Percentiles rank a stretch among this genome's conserved stretches.
Conservation (phyloP, 805 yeast genomes). For the Saccharomycopsis guyanensis region DNA sequence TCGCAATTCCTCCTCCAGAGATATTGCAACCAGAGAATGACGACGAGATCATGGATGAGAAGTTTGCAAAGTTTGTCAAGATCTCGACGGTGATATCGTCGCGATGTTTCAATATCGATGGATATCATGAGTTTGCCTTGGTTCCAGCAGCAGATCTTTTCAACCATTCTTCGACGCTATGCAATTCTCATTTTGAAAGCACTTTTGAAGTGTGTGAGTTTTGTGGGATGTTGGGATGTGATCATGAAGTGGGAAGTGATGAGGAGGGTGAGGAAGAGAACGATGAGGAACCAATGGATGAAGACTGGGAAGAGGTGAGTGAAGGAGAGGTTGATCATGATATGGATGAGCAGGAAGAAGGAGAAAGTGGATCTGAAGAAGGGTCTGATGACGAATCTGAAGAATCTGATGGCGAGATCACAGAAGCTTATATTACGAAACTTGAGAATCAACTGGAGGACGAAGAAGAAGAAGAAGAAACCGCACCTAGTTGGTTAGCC, state of each 20-base stretch:
- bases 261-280: constrained; percentile 21
- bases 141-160: constrained; percentile 92
- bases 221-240: constrained; percentile 42
- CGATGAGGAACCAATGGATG: constrained; percentile 16
- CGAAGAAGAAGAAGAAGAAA: constrained; percentile 12
- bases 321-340: constrained; percentile 21
- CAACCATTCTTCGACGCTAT: constrained; percentile 44
- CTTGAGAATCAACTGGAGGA: constrained; percentile 20
- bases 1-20: constrained; percentile 12
- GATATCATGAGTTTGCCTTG: constrained; percentile 61
- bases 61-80: constrained; percentile 12
- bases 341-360: constrained; percentile 20
- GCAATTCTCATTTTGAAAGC: constrained; percentile 16
- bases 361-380: constrained; percentile 20
- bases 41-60: not conserved
- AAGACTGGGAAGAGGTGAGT: constrained; percentile 21
- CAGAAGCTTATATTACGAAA: constrained; percentile 13
- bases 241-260: constrained; percentile 28
- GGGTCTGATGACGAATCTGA: constrained; percentile 21
- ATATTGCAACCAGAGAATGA: no score
- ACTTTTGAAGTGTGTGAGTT: constrained; percentile 38
- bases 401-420: constrained; percentile 20
- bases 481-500: constrained; percentile 12
- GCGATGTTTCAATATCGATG: constrained; percentile 69
- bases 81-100: constrained; percentile 15